phyloP scores from a whole-genome alignment of 2,329 filamentous ascomycete genomes.

The Pestalotiopsis sp. region DNA sequence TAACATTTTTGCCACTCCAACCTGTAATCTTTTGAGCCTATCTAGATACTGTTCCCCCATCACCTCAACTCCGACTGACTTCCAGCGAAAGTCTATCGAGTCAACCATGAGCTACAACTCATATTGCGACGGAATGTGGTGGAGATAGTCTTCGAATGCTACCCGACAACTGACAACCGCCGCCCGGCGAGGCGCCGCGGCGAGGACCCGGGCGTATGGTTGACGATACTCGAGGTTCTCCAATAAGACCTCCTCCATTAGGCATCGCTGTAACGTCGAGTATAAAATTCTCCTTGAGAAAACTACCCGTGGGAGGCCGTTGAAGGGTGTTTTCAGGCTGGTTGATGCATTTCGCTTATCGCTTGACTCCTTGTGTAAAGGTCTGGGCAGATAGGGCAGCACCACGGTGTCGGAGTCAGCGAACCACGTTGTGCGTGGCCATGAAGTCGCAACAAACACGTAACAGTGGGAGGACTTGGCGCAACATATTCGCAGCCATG shows the following conservation, averaged over 20 bases:
- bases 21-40: not conserved
- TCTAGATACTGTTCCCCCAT: not conserved
- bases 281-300: not conserved
- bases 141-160: not conserved
- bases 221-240: not conserved
- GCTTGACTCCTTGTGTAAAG: not conserved
- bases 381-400: not conserved
- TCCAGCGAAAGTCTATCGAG: not conserved
- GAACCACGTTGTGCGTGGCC: not conserved
- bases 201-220: not conserved
- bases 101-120: no score
- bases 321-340: not conserved
- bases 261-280: not conserved
- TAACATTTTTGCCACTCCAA: no score
- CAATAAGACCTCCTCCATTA: not conserved
- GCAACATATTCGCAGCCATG: not conserved
- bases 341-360: not conserved
- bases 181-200: not conserved
- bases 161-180: not conserved
- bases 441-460: not conserved
- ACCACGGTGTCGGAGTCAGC: not conserved
- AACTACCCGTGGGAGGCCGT: not conserved
- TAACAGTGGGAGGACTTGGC: not conserved
- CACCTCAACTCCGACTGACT: not conserved
- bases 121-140: no score